These are phyloP conservation scores for Spathaspora sp. DNA, from an alignment of 805 yeast genomes.

Conservation along the genomic window DNA sequence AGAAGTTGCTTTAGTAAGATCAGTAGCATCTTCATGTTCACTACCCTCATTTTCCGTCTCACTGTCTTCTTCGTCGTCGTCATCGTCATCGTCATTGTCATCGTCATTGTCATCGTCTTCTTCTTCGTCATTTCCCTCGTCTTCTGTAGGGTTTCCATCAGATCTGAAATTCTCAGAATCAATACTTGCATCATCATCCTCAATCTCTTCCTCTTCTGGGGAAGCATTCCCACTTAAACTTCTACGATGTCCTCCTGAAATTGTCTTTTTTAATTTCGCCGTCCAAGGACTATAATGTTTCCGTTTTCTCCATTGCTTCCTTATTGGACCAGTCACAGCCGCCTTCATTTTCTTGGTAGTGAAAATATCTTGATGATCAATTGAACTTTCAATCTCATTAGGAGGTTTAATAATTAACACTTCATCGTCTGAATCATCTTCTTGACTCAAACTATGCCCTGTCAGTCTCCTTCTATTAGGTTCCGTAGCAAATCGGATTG, in stretches of 20 bases:
- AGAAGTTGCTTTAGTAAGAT: conserved; percentile 25
- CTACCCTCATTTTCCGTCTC: conserved; percentile 16
- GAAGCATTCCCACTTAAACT: background rate
- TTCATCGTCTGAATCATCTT: conserved; percentile 51
- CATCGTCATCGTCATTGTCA: conserved; percentile 15
- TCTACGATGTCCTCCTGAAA: conserved; percentile 7
- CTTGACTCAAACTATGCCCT: conserved; percentile 8
- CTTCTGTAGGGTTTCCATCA: conserved; percentile 9
- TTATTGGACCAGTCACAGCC: conserved; percentile 3
- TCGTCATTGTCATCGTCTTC: conserved; percentile 12
- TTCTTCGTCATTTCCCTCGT: conserved; percentile 15
- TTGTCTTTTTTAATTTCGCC: conserved; percentile 20
- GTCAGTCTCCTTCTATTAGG: conserved; percentile 2
- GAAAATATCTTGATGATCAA: conserved; percentile 30
- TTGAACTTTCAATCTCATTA: conserved; percentile 54
- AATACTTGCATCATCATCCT: conserved; percentile 19
- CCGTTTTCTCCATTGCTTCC: conserved; percentile 8
- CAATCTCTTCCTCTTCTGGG: conserved; percentile 11
- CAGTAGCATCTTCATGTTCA: conserved; percentile 7
- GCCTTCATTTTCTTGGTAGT: conserved; percentile 18
- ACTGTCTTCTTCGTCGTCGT: conserved; percentile 7
- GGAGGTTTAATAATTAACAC: conserved; percentile 78
- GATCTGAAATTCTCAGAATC: conserved; percentile 15
- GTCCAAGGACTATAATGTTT: conserved; percentile 10
- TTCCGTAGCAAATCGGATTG: background rate